Evolutionary conservation across 805 yeast genomes (phyloP), one percentile per base, ranked within the genome.

Genomic region (Clavispora santaluciae): DNA sequence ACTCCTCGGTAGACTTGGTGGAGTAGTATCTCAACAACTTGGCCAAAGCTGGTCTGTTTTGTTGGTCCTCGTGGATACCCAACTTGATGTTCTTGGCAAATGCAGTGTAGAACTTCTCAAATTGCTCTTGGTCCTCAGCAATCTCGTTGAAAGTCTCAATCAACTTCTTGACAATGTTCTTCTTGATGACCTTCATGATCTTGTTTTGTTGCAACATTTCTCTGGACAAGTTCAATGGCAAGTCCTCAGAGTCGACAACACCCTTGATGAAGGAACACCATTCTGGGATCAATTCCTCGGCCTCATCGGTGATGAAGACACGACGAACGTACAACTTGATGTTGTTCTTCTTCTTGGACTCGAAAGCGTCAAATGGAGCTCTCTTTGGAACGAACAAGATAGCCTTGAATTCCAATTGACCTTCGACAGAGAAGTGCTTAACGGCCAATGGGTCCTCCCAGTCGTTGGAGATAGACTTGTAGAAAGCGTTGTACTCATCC

Each of bases 381-480:
- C 99, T 89, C 79, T 86, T 87, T 73, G 99, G 99, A 73, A 93
- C 81, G 64, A 88, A 93, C 61, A 93, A 77, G 64, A 93, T 93
- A 51, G 99, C 98, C 77, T 84, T 90, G 83, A 93, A 93, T 78
- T 93, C 99, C 61, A 93, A 81, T 79, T 93, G 99, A 79, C 99
- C 99, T 78, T 93, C 99, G 63, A 93, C 99, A 39, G 96, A 87
- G 81, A 93, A 93, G 76, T 93, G 99, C 81, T 93, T 93, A 56
- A 93, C 98, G 55, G 97, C 97, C 67, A 93, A 81, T 73, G 96
- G 99, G 68, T 93, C 99, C 78, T 93, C 99, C 99, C 99, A 93
- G 74, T 93, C 99, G 74, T 93, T 93, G 43, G 99, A 90, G 64
- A 93, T 93, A 38, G 98, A 89, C 79, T 93, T 93, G 86, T 93